phyloP scores from a whole-genome alignment of 2,329 filamentous ascomycete species.

The Claviceps humidiphila region DNA sequence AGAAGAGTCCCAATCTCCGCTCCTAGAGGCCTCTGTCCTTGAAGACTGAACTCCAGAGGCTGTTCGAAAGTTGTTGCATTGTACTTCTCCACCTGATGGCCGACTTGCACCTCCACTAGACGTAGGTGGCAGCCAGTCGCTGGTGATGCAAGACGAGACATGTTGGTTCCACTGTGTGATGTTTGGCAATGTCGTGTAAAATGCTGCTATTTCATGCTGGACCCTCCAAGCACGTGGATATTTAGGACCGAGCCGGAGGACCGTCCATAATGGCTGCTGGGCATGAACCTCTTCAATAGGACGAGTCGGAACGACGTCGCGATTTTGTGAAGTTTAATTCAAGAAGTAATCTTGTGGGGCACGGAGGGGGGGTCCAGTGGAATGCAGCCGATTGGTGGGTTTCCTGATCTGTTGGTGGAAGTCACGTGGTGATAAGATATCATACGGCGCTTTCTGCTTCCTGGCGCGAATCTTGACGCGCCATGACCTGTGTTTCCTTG shows the following conservation, averaged over 20 bases:
- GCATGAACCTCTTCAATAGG: too few relatives aligned
- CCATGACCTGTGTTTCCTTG: neutral
- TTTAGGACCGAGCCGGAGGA: too few relatives aligned
- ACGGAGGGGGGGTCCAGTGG: constrained; percentile 1
- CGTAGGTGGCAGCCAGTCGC: constrained; percentile 5
- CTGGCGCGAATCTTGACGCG: constrained; percentile 1
- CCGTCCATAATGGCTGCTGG: too few relatives aligned
- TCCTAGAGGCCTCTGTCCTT: constrained; percentile 3
- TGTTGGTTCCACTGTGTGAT: neutral
- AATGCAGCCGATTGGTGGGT: constrained; percentile 15
- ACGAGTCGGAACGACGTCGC: too few relatives aligned
- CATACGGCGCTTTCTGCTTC: neutral
- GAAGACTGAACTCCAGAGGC: constrained; percentile 4
- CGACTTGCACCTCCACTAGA: constrained; percentile 4
- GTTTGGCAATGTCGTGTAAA: too few relatives aligned
- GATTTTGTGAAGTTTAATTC: neutral
- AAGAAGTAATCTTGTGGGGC: neutral
- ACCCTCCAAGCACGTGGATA: neutral
- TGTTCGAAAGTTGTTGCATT: neutral
- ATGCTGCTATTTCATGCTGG: neutral
- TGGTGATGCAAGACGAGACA: constrained; percentile 5
- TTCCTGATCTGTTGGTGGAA: neutral
- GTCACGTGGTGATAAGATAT: neutral
- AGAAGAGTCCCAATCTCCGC: constrained; percentile 3
- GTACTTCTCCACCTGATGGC: constrained; percentile 1